Evolutionary conservation across 345 rosid genomes (phyloP), one percentile per base, ranked within the genome.

Genomic region (Raphanus sativus): DNA sequence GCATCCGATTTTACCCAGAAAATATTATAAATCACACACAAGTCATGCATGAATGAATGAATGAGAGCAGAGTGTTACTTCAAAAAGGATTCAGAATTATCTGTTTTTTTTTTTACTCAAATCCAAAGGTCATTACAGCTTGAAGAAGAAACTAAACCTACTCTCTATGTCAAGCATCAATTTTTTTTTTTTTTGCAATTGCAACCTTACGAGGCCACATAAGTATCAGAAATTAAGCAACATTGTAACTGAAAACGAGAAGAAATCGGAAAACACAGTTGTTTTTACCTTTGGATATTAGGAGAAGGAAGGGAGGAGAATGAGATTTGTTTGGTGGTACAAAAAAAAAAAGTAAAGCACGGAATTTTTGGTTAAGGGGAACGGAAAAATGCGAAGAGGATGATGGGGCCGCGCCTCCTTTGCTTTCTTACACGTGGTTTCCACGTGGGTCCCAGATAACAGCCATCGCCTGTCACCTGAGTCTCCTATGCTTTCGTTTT

Each of bases 161-260:
- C 58, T 28, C 8, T 42, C 9, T 30, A 16, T n/a, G 4, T 26
- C 16, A 12, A 42, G 58, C 33, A 73, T 9, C 69, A 9, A 73
- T 42, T 74, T n/a, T 13, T 10, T 10, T 40, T 2, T 40, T 36
- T 8, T 40, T 34, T 34, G 40, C 40, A 8, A 34, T 34, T 34
- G 40, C 7, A 34, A 66, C 11, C 11, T 11, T 45, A 21, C 21
- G 1, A 21, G 21, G 21, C 21, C 21, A 21, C 15, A 42, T 4
- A 13, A 61, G 25, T 11, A 33, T 52, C n/a, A 38, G 42, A 48
- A 66, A 78, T 66, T 4, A 45, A 50, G 74, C 77, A 34, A 9
- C 73, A 78, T 25, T 59, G 56, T 40, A 29, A 21, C 42, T 55
- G 65, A 28, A 52, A 65, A 42, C 29, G 32, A 77, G 16, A 70